These are phyloP conservation scores for Geotrichum carabidarum DNA, from an alignment of 1,139 yeast genomes.

Conservation along the genomic window DNA sequence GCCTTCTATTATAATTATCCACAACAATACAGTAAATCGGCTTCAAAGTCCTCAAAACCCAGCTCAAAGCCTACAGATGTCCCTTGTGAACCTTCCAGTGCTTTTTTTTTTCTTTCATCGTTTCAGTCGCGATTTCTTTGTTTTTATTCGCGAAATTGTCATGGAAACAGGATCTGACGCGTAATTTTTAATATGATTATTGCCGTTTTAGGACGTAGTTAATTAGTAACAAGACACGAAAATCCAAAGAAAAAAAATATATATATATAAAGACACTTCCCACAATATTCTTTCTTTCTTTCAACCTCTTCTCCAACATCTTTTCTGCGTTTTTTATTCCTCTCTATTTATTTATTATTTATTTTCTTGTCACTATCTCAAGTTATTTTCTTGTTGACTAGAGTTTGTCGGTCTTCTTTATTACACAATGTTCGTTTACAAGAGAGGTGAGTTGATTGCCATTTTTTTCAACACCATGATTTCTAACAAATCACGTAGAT, in stretches of 20 bases:
- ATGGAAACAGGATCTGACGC: conserved; percentile 8
- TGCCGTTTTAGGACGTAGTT: not conserved
- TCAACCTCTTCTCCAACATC: not conserved
- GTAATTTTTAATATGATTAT: not conserved
- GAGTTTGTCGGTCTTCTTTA: not conserved
- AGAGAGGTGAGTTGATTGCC: conserved; percentile 38
- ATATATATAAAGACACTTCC: conserved; percentile 9
- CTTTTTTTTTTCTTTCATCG: not conserved
- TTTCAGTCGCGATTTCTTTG: conserved; percentile 4
- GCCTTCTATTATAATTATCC: too few relatives aligned
- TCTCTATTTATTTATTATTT: conserved; percentile 5
- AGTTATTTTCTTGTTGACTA: too few relatives aligned
- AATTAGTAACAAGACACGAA: conserved; percentile 13
- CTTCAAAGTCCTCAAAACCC: too few relatives aligned
- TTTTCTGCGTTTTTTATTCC: not conserved
- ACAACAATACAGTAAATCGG: too few relatives aligned
- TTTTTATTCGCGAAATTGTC: conserved; percentile 5
- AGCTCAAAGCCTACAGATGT: too few relatives aligned
- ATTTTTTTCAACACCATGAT: too few relatives aligned
- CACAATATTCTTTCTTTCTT: not conserved
- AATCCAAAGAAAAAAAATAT: not conserved
- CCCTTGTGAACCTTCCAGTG: too few relatives aligned
- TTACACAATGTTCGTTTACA: conserved; percentile 47
- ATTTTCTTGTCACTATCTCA: not conserved
- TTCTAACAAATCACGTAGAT: conserved; percentile 33